phyloP scores from a whole-genome alignment of 1,284 basidiomycete species.

The Ceratobasidium sp. region DNA sequence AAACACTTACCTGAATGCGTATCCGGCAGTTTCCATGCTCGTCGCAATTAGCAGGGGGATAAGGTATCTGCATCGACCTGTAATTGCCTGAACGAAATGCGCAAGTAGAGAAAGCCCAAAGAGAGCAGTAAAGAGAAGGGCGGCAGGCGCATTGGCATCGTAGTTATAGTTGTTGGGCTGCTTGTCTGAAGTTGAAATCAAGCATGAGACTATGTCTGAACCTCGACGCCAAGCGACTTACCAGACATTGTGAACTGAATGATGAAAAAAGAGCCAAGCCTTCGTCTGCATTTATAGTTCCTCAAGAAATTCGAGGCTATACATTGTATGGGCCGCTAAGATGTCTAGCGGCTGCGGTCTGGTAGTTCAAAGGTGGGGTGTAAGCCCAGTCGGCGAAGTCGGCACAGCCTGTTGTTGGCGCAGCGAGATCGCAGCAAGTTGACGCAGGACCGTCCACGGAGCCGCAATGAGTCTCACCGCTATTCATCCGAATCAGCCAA shows the following conservation, averaged over 20 bases:
- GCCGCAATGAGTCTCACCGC: too few relatives aligned
- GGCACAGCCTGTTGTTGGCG: constrained; percentile 7
- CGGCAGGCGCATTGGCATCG: constrained; percentile 20
- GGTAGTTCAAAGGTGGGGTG: not conserved
- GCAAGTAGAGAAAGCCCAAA: constrained; percentile 24
- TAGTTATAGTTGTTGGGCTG: constrained; percentile 27
- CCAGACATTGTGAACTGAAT: constrained; percentile 19
- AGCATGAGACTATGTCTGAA: not conserved
- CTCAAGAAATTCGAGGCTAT: not conserved
- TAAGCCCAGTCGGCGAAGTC: not conserved
- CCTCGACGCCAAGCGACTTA: not conserved
- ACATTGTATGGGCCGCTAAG: not conserved
- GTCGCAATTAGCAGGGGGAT: constrained; percentile 41
- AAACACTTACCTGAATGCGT: constrained; percentile 13
- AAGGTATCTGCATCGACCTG: constrained; percentile 21
- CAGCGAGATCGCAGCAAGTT: constrained; percentile 21
- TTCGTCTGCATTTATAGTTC: constrained; percentile 14
- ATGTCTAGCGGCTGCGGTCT: too few relatives aligned
- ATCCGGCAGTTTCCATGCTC: constrained; percentile 22
- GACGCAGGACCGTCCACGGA: too few relatives aligned
- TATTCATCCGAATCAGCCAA: too few relatives aligned
- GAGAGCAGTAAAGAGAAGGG: constrained; percentile 27
- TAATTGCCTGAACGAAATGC: constrained; percentile 26
- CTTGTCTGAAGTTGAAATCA: not conserved
- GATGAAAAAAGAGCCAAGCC: not conserved